Percentiles rank a stretch among this genome's conserved stretches.
phyloP scores from a whole-genome alignment of 495 filamentous ascomycete genomes.

The Aspergillus affinis region DNA sequence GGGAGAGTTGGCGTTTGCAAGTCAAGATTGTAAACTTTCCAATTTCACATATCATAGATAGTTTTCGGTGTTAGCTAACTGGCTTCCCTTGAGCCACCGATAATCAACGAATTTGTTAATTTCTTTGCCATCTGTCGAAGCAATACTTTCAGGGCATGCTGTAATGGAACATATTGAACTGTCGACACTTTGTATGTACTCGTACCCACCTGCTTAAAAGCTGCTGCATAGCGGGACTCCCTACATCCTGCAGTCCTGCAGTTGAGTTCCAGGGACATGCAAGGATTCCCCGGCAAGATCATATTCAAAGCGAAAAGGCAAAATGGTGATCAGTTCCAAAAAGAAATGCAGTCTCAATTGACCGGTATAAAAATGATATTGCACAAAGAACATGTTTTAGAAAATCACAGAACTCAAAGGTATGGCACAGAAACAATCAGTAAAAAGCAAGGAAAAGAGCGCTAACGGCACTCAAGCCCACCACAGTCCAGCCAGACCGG shows the following conservation, averaged over 20 bases:
- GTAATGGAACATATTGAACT: background rate
- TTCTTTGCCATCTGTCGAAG: background rate
- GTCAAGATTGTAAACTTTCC: background rate
- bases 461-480: conserved; percentile 64
- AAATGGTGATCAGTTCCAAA: conserved; percentile 2
- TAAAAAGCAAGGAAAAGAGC: conserved; percentile 61
- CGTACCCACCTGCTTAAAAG: background rate
- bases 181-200: background rate
- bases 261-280: background rate
- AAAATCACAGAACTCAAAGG: conserved; percentile 31
- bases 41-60: background rate
- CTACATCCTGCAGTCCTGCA: background rate
- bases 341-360: conserved; percentile 21
- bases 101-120: background rate
- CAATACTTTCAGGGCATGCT: too few relatives aligned
- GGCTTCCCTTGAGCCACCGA: background rate
- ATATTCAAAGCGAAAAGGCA: background rate
- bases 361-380: conserved; percentile 25
- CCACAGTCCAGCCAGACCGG: conserved; percentile 70
- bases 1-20: background rate
- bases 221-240: background rate
- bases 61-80: background rate
- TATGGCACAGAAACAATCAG: conserved; percentile 45
- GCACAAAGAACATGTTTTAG: conserved; percentile 24
- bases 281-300: background rate